Conservation (phyloP, 2,329 filamentous ascomycete genomes). For the Bipolaris sorokiniana region DNA sequence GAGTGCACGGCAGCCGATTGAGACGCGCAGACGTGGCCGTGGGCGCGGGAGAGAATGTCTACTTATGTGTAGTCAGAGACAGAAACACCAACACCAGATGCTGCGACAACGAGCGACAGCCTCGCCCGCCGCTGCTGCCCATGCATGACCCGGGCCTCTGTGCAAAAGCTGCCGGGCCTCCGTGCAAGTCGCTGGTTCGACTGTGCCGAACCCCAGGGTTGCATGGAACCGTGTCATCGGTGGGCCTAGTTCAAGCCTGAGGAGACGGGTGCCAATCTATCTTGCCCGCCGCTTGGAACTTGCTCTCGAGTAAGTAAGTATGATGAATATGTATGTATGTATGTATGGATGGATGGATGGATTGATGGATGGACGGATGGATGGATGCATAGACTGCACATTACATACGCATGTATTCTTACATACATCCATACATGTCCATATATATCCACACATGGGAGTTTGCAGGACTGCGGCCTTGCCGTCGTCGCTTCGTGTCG, state of each 20-base stretch:
- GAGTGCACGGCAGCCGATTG: no score
- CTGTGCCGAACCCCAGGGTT: background rate
- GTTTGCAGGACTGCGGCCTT: background rate
- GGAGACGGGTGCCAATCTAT: constrained; percentile 14
- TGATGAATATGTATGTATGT: no score
- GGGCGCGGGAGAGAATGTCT: no score
- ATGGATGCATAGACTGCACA: background rate
- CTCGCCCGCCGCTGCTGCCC: background rate
- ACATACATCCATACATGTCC: background rate
- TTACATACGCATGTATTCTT: background rate
- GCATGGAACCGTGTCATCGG: constrained; percentile 17
- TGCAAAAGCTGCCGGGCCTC: background rate
- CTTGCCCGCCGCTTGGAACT: constrained; percentile 9
- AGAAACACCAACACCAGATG: no score
- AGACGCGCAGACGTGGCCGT: no score
- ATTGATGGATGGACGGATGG: no score
- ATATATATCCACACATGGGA: no score
- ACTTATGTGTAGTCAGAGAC: no score
- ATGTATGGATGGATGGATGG: background rate
- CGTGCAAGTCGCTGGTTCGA: background rate
- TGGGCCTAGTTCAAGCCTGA: constrained; percentile 8
- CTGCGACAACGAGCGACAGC: background rate
- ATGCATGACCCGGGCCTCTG: no score
- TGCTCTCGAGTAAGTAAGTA: background rate
- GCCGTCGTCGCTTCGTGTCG: background rate